These are phyloP conservation scores for Malassezia caprae DNA, from an alignment of 1,284 basidiomycete species.

Conservation along the genomic window DNA sequence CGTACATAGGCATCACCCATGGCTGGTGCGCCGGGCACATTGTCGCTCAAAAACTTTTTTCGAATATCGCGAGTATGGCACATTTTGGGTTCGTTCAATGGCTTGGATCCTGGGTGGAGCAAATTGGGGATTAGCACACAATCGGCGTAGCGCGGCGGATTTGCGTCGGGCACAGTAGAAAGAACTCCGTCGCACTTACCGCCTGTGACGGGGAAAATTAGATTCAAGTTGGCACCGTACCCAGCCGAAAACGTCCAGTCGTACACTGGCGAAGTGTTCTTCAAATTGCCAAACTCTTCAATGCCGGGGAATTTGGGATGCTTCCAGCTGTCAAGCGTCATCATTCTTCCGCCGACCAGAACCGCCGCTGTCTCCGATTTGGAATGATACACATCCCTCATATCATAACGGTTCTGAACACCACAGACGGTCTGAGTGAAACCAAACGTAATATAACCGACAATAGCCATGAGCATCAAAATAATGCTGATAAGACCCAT, in stretches of 20 bases:
- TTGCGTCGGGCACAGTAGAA: constrained; percentile 34
- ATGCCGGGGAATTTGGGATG: constrained; percentile 28
- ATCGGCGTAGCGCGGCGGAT: constrained; percentile 73
- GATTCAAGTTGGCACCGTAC: constrained; percentile 56
- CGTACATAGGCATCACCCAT: constrained; percentile 51
- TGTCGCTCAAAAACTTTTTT: not conserved
- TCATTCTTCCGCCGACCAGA: constrained; percentile 62
- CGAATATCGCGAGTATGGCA: not conserved
- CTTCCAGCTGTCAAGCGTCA: constrained; percentile 71
- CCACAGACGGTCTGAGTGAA: constrained; percentile 91
- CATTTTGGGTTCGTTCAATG: not conserved
- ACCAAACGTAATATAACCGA: constrained; percentile 98
- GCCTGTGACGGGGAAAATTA: constrained; percentile 88
- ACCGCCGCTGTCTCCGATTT: not conserved
- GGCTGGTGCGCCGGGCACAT: not conserved
- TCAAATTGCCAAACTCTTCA: not conserved
- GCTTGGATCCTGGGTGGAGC: constrained; percentile 54
- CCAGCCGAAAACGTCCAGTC: constrained; percentile 59
- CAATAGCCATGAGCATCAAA: constrained; percentile 69
- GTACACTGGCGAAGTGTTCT: constrained; percentile 65
- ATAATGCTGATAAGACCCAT: constrained; percentile 84
- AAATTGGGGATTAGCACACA: constrained; percentile 77
- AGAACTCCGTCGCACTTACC: constrained; percentile 69
- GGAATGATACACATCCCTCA: not conserved
- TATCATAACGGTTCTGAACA: constrained; percentile 41